These are phyloP conservation scores for Juncus inflexus DNA, from an alignment of 176 grass and related monocot genomes.

Conservation along the genomic window DNA sequence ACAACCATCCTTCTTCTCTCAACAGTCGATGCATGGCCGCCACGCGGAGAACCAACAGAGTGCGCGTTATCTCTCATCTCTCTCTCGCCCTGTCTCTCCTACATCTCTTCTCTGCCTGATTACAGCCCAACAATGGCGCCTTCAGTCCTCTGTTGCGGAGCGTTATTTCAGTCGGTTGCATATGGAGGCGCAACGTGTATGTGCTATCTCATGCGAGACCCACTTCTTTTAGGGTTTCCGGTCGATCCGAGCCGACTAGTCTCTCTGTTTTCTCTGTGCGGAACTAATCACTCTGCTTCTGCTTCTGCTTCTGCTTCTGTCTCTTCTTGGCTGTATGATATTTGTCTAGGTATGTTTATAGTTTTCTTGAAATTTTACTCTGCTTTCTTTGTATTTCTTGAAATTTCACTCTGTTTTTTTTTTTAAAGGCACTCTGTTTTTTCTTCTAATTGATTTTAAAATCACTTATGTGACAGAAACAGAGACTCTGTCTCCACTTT, in stretches of 20 bases:
- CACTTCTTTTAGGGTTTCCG: conserved; percentile 45
- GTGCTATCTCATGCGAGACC: conserved; percentile 45
- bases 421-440: neutral
- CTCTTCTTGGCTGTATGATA: conserved; percentile 16
- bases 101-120: conserved; percentile 27
- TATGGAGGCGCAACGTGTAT: conserved; percentile 26
- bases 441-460: neutral
- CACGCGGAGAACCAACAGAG: conserved; percentile 11
- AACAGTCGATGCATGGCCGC: neutral
- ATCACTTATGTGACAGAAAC: conserved; percentile 13
- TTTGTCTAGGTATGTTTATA: conserved; percentile 5
- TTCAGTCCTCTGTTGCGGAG: conserved; percentile 38
- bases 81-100: conserved; percentile 45
- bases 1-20: neutral
- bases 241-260: conserved; percentile 34
- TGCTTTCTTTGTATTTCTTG: neutral
- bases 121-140: neutral
- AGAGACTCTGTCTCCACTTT: neutral
- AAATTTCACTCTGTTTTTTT: neutral
- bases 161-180: conserved; percentile 38
- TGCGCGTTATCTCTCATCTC: conserved; percentile 36
- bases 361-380: neutral
- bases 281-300: conserved; percentile 23
- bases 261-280: conserved; percentile 37
- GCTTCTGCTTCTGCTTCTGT: conserved; percentile 21